Conservation (phyloP, 768 basidiomycete genomes). For the Boletales sp. region DNA sequence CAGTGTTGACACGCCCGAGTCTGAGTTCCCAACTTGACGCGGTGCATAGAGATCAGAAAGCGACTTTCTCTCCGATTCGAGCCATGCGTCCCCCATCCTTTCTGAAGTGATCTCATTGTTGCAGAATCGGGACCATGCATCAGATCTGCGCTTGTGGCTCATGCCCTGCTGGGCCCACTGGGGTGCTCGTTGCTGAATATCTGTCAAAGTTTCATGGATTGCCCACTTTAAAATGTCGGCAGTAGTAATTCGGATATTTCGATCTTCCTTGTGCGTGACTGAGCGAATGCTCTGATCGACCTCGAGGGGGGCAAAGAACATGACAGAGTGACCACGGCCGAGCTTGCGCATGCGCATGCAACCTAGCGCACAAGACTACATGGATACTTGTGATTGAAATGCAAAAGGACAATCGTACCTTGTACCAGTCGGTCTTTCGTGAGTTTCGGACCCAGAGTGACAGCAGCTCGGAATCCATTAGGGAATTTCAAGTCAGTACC, state of each 20-base stretch:
- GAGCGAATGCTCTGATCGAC: neutral
- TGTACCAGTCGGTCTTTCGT: slow-evolving; percentile 52
- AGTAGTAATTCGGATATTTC: neutral
- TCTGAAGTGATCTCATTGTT: neutral
- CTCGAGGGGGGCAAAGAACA: neutral
- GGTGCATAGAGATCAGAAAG: slow-evolving; percentile 33
- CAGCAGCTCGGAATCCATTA: slow-evolving; percentile 15
- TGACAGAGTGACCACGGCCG: neutral
- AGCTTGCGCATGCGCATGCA: neutral
- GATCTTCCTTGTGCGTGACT: slow-evolving; percentile 5
- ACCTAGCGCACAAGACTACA: neutral
- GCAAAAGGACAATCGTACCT: slow-evolving; percentile 16
- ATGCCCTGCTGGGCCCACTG: slow-evolving; percentile 39
- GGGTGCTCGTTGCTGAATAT: slow-evolving; percentile 35
- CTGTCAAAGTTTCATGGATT: slow-evolving; percentile 39
- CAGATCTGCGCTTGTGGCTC: slow-evolving; percentile 1
- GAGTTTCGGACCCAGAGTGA: slow-evolving; percentile 41
- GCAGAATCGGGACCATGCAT: slow-evolving; percentile 12
- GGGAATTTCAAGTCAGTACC: slow-evolving; percentile 55
- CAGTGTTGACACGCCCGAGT: neutral
- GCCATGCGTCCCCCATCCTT: slow-evolving; percentile 27
- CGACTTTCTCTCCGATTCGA: slow-evolving; percentile 34
- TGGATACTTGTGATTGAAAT: neutral
- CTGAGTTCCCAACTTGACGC: neutral
- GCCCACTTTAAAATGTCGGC: slow-evolving; percentile 41